These are phyloP conservation scores for Fraxinus excelsior DNA, from an alignment of 257 asterid species.

Conservation along the genomic window DNA sequence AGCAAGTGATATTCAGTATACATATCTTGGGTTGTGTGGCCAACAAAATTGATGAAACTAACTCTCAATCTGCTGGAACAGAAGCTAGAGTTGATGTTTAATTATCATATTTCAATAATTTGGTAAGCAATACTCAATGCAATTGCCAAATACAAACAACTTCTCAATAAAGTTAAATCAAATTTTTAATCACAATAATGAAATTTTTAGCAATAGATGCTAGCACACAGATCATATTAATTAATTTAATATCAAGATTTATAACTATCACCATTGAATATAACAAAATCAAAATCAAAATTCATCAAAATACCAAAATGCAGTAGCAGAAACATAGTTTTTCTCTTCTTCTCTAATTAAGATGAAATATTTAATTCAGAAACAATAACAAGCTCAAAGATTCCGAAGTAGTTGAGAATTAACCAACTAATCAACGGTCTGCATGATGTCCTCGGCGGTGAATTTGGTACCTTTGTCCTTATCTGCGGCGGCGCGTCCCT, in stretches of 20 bases:
- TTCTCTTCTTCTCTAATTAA: neutral
- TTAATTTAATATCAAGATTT: neutral
- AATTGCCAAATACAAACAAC: too few relatives aligned
- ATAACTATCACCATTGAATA: neutral
- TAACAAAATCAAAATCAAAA: neutral
- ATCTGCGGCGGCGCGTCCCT: conserved; percentile 70
- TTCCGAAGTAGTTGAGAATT: neutral
- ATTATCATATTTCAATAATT: too few relatives aligned
- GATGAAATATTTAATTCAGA: neutral
- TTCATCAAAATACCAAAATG: neutral
- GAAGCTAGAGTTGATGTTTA: too few relatives aligned
- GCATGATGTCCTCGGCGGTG: conserved; percentile 71
- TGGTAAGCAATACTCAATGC: too few relatives aligned
- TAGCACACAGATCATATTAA: neutral
- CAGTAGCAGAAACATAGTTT: neutral
- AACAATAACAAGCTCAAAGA: neutral
- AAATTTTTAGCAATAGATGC: neutral
- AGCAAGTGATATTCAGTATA: too few relatives aligned
- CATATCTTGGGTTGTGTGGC: too few relatives aligned
- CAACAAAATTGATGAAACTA: too few relatives aligned
- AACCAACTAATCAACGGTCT: conserved; percentile 56
- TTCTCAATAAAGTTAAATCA: too few relatives aligned
- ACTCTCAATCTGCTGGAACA: too few relatives aligned
- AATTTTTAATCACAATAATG: too few relatives aligned
- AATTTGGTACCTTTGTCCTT: conserved; percentile 76